Conservation (phyloP, 208 protist genomes). For the Kentomonas sorsogonicus region DNA sequence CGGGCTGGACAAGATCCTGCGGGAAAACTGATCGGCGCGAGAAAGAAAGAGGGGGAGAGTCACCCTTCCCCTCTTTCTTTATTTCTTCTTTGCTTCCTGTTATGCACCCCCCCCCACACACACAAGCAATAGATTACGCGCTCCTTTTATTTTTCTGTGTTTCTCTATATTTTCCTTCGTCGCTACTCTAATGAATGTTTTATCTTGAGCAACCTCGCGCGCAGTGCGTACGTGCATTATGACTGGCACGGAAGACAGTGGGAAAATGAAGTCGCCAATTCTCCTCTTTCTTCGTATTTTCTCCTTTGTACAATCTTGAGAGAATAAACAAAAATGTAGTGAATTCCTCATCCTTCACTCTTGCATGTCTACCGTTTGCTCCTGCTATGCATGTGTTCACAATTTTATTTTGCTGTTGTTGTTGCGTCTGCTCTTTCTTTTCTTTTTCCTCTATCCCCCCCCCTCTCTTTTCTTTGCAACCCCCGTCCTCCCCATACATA, state of each 20-base stretch:
- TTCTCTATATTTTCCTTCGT: not conserved
- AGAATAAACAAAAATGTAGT: not conserved
- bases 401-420: not conserved
- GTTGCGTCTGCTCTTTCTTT: too few species aligned
- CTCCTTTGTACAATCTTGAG: not conserved
- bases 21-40: too few species aligned
- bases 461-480: not conserved
- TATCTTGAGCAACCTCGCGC: not conserved
- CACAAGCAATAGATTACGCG: not conserved
- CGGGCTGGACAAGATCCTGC: conserved; percentile 27
- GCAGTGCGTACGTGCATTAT: too few species aligned
- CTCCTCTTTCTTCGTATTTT: not conserved
- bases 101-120: not conserved
- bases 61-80: not conserved
- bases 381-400: not conserved
- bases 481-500: not conserved
- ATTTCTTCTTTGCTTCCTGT: not conserved
- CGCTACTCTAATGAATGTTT: not conserved
- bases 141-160: not conserved
- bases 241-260: too few species aligned
- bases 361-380: not conserved
- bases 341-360: not conserved
- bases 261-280: not conserved
- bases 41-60: too few species aligned
- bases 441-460: not conserved